Percentiles rank a stretch among this genome's conserved stretches.
These are phyloP conservation scores for Hammondia hammondi DNA, from an alignment of 169 alveolate species.

Conservation along the genomic window DNA sequence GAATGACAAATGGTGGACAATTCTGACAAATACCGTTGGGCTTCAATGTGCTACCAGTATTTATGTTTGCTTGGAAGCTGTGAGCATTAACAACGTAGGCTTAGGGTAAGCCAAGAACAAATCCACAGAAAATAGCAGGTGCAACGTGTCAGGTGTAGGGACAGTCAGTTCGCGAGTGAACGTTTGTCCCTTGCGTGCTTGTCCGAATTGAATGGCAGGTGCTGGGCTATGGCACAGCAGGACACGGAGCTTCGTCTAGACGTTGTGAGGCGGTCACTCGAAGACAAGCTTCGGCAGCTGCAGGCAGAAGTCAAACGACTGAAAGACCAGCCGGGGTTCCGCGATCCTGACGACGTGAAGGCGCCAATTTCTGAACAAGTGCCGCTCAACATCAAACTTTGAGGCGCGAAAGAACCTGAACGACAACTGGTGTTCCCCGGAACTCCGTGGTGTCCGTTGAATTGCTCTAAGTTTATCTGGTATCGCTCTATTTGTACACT, in stretches of 20 bases:
- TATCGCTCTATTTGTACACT: too few species aligned
- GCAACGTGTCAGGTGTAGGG: not conserved
- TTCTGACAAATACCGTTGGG: too few species aligned
- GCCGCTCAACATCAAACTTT: conserved; percentile 3
- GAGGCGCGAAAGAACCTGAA: not conserved
- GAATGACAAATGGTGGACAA: too few species aligned
- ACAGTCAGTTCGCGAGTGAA: too few species aligned
- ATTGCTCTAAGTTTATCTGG: too few species aligned
- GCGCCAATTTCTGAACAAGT: not conserved
- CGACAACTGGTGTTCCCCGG: too few species aligned
- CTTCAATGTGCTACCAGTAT: too few species aligned
- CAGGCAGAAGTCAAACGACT: conserved; percentile 19
- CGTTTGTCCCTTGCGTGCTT: not conserved
- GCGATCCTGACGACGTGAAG: not conserved
- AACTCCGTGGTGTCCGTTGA: too few species aligned
- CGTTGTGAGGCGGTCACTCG: conserved; percentile 41
- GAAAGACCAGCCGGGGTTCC: not conserved
- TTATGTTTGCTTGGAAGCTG: too few species aligned
- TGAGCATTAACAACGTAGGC: too few species aligned
- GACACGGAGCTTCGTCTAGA: conserved; percentile 52
- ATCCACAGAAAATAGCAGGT: not conserved
- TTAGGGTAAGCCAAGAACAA: too few species aligned
- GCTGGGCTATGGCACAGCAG: conserved; percentile 57
- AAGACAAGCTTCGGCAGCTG: conserved; percentile 24
- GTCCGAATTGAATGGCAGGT: conserved; percentile 5